A percentile compares a stretch with the other conserved stretches of the same genome.
These are phyloP conservation scores for Metschnikowia noctiluminum DNA, from an alignment of 805 yeast genomes.

Conservation along the genomic window DNA sequence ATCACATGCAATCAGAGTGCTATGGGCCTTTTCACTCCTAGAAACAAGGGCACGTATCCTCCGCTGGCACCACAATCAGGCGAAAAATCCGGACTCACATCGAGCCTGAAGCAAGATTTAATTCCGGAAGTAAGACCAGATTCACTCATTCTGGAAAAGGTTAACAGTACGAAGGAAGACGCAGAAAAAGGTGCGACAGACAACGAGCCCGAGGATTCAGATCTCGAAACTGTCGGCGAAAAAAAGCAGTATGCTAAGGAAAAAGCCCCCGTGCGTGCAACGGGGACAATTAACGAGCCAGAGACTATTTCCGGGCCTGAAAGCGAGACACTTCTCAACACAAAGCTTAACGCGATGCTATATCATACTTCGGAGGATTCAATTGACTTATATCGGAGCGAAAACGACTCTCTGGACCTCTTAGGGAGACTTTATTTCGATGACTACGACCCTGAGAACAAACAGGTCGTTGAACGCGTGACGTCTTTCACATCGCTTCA, in stretches of 20 bases:
- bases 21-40: neutral
- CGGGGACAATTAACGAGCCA: slow-evolving; percentile 1
- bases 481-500: slow-evolving; percentile 15
- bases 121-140: neutral
- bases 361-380: slow-evolving; percentile 39
- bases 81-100: neutral
- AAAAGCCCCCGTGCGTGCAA: slow-evolving; percentile 9
- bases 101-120: neutral
- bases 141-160: neutral
- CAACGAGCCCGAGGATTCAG: slow-evolving; percentile 4
- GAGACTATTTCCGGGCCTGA: slow-evolving; percentile 13
- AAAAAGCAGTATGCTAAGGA: slow-evolving; percentile 18
- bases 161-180: neutral
- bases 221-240: slow-evolving; percentile 1
- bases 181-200: neutral
- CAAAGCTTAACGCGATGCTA: slow-evolving; percentile 36
- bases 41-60: neutral
- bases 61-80: neutral
- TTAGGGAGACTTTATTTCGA: slow-evolving; percentile 42
- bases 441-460: slow-evolving; percentile 36
- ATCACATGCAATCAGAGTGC: neutral
- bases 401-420: slow-evolving; percentile 38
- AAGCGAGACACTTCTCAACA: slow-evolving; percentile 34
- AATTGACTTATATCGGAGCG: slow-evolving; percentile 34
- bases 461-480: slow-evolving; percentile 14